Conservation (phyloP, 306 rosid species). For the Prunus fruticosa region DNA sequence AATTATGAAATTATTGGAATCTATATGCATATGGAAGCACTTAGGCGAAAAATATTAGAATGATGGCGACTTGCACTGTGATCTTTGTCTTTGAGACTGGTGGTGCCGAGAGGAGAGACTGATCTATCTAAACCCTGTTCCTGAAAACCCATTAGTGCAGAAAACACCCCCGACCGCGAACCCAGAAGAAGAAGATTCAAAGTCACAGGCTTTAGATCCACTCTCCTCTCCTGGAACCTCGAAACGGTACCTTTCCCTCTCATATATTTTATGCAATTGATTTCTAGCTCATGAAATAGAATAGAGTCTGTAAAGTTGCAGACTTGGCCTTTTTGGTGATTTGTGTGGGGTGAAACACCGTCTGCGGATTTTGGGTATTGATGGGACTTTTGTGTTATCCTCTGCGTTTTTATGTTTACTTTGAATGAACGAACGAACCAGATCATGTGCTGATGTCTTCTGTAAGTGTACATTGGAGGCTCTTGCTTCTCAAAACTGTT, state of each 20-base stretch:
- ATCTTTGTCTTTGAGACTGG: too few species aligned
- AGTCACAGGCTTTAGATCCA: constrained; percentile 20
- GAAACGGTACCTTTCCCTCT: constrained; percentile 28
- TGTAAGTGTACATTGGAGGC: neutral
- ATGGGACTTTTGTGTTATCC: neutral
- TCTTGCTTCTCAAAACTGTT: too few species aligned
- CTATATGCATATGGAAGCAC: too few species aligned
- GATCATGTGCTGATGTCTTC: neutral
- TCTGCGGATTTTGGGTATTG: neutral
- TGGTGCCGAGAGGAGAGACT: too few species aligned
- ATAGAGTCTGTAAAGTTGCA: constrained; percentile 4
- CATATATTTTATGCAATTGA: neutral
- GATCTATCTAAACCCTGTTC: too few species aligned
- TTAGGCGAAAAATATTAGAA: too few species aligned
- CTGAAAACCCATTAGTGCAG: neutral
- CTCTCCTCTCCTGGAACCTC: constrained; percentile 29
- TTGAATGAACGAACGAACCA: neutral
- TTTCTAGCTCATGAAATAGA: constrained; percentile 3
- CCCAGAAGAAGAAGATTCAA: constrained; percentile 1
- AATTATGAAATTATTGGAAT: too few species aligned
- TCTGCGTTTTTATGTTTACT: neutral
- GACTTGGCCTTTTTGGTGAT: constrained; percentile 11
- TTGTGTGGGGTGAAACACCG: neutral
- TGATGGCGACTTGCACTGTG: too few species aligned
- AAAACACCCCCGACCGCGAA: constrained; percentile 10